phyloP scores from a whole-genome alignment of 441 rosid genomes.

The Arabidopsis lyrata region DNA sequence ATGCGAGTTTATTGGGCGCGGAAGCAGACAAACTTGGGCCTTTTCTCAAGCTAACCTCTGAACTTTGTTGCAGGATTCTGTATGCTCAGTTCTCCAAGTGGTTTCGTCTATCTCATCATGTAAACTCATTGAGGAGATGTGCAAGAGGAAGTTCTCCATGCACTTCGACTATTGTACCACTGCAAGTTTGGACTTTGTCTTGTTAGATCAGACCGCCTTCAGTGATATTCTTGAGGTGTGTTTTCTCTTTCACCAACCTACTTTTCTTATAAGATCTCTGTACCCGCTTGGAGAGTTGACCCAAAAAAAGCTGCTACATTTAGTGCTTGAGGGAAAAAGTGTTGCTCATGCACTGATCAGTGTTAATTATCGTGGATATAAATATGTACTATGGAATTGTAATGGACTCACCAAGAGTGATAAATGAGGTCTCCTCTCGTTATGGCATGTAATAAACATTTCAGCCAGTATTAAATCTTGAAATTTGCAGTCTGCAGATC shows the following conservation, averaged over 20 bases:
- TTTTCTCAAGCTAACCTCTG: constrained; percentile 73
- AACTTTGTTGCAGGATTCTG: constrained; percentile 99
- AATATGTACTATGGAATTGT: neutral
- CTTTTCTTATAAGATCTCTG: neutral
- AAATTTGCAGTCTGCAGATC: constrained; percentile 87
- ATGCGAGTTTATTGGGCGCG: constrained; percentile 94
- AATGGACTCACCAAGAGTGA: constrained; percentile 3
- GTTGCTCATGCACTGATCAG: constrained; percentile 5
- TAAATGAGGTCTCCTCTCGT: constrained; percentile 24
- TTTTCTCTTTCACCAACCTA: constrained; percentile 37
- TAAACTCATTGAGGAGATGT: constrained; percentile 88
- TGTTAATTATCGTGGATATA: neutral
- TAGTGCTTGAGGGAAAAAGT: neutral
- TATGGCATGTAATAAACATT: neutral
- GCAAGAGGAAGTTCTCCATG: constrained; percentile 84
- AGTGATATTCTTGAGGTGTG: constrained; percentile 85
- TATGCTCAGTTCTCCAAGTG: constrained; percentile 82
- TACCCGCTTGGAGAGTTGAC: neutral
- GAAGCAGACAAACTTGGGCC: constrained; percentile 85
- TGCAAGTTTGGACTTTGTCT: constrained; percentile 78
- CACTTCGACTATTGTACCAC: constrained; percentile 97
- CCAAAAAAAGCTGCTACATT: neutral
- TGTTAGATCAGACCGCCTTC: constrained; percentile 78
- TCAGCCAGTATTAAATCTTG: constrained; percentile 30
- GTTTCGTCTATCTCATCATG: constrained; percentile 87